Conservation (phyloP, 1,284 basidiomycete genomes). For the Megacollybia platyphylla region DNA sequence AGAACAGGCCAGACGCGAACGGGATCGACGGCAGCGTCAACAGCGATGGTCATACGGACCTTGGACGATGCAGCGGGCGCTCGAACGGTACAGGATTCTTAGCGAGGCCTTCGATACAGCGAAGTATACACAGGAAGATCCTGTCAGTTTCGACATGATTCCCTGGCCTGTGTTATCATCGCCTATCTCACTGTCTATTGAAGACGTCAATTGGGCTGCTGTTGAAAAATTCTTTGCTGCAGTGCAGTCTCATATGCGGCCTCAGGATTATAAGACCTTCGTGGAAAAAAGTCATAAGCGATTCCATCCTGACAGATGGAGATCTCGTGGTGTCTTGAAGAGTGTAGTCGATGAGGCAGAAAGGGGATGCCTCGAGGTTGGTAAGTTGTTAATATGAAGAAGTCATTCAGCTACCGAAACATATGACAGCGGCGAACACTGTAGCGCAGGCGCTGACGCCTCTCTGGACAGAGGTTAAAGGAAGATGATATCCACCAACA, state of each 20-base stretch:
- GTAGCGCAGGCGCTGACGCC: conserved; percentile 6
- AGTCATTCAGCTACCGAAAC: neutral
- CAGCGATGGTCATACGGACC: neutral
- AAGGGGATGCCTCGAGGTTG: conserved; percentile 42
- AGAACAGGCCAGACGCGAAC: neutral
- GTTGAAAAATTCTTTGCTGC: conserved; percentile 4
- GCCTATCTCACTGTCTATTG: conserved; percentile 2
- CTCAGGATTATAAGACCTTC: conserved; percentile 1
- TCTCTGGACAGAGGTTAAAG: conserved; percentile 1
- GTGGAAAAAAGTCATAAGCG: conserved; percentile 1
- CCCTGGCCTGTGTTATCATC: conserved; percentile 1
- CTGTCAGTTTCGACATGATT: neutral
- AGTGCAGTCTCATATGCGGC: conserved; percentile 10
- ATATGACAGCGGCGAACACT: conserved; percentile 1
- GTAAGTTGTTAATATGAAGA: conserved; percentile 18
- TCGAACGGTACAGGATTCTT: neutral
- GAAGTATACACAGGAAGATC: neutral
- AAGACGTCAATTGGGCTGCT: conserved; percentile 2
- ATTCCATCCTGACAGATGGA: conserved; percentile 7
- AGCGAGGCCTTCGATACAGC: neutral
- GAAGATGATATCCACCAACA: neutral
- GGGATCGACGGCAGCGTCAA: conserved; percentile 18
- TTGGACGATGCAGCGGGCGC: neutral
- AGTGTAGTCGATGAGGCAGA: conserved; percentile 14
- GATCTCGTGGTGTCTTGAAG: conserved; percentile 3